Percentiles rank a stretch among this genome's conserved stretches.
Conservation (phyloP, 306 rosid species). For the Quercus agrifolia region DNA sequence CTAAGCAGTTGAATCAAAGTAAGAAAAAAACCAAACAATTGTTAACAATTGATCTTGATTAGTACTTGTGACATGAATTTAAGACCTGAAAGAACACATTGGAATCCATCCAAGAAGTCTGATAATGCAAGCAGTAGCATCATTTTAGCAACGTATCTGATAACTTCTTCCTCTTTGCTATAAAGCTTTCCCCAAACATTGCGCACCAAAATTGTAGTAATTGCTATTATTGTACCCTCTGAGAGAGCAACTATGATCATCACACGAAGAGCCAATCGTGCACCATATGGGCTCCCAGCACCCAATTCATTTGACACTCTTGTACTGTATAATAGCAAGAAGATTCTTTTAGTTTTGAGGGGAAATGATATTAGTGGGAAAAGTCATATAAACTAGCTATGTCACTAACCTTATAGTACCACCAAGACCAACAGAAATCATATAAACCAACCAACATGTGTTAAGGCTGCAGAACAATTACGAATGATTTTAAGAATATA, state of each 20-base stretch:
- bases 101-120: conserved; percentile 64
- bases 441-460: conserved; percentile 60
- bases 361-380: neutral
- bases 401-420: conserved; percentile 51
- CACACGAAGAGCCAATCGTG: conserved; percentile 47
- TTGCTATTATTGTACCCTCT: conserved; percentile 34
- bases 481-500: neutral
- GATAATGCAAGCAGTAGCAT: conserved; percentile 61
- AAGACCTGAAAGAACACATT: conserved; percentile 65
- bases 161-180: conserved; percentile 54
- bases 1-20: neutral
- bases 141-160: conserved; percentile 50
- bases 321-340: conserved; percentile 29
- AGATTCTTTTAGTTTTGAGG: too few species aligned
- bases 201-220: conserved; percentile 41
- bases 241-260: conserved; percentile 34
- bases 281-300: conserved; percentile 44
- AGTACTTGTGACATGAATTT: neutral
- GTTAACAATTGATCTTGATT: neutral
- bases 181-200: conserved; percentile 52
- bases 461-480: conserved; percentile 39
- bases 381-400: neutral
- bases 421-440: conserved; percentile 60
- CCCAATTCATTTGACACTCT: conserved; percentile 62
- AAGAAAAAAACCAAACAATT: neutral